These are phyloP conservation scores for Cynanchum wilfordii DNA, from an alignment of 257 asterid genomes.

Conservation along the genomic window DNA sequence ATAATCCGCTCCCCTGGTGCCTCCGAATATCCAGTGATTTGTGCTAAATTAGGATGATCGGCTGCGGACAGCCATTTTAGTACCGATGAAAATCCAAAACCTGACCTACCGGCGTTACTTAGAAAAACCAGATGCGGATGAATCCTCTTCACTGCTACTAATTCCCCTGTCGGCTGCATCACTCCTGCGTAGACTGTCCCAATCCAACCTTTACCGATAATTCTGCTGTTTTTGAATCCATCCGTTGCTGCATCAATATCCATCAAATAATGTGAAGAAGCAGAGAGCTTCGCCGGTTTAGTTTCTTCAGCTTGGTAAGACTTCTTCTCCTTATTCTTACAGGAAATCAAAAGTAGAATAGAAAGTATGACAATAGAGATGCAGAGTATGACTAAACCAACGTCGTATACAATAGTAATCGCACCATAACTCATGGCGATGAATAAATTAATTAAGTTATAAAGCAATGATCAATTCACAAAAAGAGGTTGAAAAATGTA, in stretches of 20 bases:
- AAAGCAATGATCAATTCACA: background rate
- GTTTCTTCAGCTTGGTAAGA: slow-evolving; percentile 24
- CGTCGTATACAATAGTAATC: slow-evolving; percentile 31
- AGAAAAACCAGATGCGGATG: slow-evolving; percentile 60
- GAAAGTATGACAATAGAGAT: slow-evolving; percentile 28
- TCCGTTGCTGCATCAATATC: slow-evolving; percentile 82
- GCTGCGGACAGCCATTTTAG: slow-evolving; percentile 59
- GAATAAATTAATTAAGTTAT: background rate
- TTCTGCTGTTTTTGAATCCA: slow-evolving; percentile 63
- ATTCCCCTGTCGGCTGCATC: slow-evolving; percentile 44
- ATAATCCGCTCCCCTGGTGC: slow-evolving; percentile 82
- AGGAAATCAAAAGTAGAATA: slow-evolving; percentile 34
- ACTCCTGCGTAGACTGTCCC: slow-evolving; percentile 85
- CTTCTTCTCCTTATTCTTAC: slow-evolving; percentile 29
- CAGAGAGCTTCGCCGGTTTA: slow-evolving; percentile 36
- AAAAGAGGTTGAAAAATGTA: no score
- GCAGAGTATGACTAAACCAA: slow-evolving; percentile 33
- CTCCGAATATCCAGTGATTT: slow-evolving; percentile 76
- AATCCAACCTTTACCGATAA: slow-evolving; percentile 65
- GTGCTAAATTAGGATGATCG: slow-evolving; percentile 62
- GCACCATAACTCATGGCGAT: slow-evolving; percentile 31
- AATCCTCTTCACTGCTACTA: slow-evolving; percentile 67
- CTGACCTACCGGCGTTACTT: slow-evolving; percentile 48
- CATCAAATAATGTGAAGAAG: slow-evolving; percentile 43
- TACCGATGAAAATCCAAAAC: slow-evolving; percentile 55